phyloP scores from a whole-genome alignment of 2,329 filamentous ascomycete genomes.

The Curvularia sp. region DNA sequence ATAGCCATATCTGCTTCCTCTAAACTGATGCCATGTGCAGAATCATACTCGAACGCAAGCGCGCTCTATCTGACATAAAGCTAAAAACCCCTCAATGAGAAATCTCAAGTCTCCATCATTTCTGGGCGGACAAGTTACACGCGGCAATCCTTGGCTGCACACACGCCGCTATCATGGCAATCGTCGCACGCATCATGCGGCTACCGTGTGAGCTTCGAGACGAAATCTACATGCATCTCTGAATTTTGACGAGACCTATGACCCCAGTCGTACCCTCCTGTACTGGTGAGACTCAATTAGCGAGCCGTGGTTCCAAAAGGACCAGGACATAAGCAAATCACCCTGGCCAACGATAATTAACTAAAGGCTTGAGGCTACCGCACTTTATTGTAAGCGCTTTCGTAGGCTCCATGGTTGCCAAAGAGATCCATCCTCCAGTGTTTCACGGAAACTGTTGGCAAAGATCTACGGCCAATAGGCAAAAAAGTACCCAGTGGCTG shows the following conservation, averaged over 20 bases:
- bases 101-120: background rate
- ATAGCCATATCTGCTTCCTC: background rate
- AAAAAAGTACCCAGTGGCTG: conserved; percentile 3
- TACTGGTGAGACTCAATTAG: conserved; percentile 16
- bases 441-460: conserved; percentile 11
- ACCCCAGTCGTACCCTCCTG: conserved; percentile 8
- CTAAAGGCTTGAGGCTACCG: conserved; percentile 6
- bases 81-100: background rate
- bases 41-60: background rate
- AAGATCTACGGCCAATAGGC: conserved; percentile 9
- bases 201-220: conserved; percentile 19
- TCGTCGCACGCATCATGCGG: conserved; percentile 6
- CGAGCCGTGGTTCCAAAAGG: conserved; percentile 9
- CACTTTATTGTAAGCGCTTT: conserved; percentile 17
- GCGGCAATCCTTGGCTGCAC: conserved; percentile 4
- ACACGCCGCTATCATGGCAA: conserved; percentile 7
- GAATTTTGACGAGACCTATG: background rate
- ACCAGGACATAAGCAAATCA: background rate
- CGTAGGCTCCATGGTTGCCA: conserved; percentile 7
- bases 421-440: conserved; percentile 8
- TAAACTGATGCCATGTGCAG: background rate
- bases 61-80: background rate
- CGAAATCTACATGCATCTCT: conserved; percentile 12
- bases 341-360: background rate
- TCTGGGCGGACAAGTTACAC: conserved; percentile 6